Conservation (phyloP, 345 rosid genomes). For the Laguncularia racemosa region DNA sequence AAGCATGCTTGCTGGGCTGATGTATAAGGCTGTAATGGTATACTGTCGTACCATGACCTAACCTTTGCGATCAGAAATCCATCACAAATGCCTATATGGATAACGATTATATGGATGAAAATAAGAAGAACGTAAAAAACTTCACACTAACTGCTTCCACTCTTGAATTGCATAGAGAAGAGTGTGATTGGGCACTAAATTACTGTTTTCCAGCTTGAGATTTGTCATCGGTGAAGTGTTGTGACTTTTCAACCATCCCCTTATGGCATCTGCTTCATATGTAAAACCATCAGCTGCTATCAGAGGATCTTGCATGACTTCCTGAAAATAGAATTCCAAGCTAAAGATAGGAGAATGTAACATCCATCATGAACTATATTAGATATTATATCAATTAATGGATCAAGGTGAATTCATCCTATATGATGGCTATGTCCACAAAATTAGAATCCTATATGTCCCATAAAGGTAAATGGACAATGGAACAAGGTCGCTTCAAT, state of each 20-base stretch:
- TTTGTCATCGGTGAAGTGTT: conserved; percentile 93
- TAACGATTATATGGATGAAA: not conserved
- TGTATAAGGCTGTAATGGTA: too few species aligned
- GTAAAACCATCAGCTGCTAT: conserved; percentile 94
- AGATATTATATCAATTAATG: too few species aligned
- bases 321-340: conserved; percentile 29
- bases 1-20: too few species aligned
- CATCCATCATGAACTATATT: not conserved
- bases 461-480: too few species aligned
- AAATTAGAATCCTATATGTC: too few species aligned
- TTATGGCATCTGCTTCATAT: conserved; percentile 79
- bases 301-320: conserved; percentile 76
- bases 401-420: too few species aligned
- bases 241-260: conserved; percentile 80
- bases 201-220: conserved; percentile 57
- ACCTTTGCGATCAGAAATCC: too few species aligned
- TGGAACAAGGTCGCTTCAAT: too few species aligned
- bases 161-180: conserved; percentile 78
- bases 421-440: too few species aligned
- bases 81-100: too few species aligned
- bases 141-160: conserved; percentile 60
- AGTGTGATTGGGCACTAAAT: conserved; percentile 73
- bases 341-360: not conserved
- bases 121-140: not conserved
- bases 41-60: too few species aligned